Evolutionary conservation across 768 basidiomycete species (phyloP), one percentile per base, ranked within the genome.

Genomic region (Podaxis sp.): DNA sequence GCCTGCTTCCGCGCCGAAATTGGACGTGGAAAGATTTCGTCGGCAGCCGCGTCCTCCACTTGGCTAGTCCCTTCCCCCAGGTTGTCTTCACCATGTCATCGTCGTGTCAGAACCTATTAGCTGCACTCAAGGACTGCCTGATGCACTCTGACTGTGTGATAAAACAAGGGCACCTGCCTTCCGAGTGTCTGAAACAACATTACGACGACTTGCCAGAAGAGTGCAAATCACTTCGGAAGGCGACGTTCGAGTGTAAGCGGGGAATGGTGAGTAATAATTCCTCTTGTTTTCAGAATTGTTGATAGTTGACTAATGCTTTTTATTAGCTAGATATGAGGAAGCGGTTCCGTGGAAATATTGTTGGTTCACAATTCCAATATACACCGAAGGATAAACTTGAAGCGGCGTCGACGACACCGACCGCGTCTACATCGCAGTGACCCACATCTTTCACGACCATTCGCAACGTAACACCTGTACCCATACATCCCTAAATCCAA

Each of bases 221-320:
- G 68, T 96, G 95, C 72, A 85, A 86, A 71, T 82, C 86, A 28
- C 76, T 96, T 59, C 82, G 95, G 57, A 87, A 86, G 73, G 92
- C 92, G 11, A 87, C 90, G 0, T 95, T 91, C 68, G 92, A 96
- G 67, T 96, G 95, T 77, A 96, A 96, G 74, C 82, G 93, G 63
- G 92, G 89, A 48, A 90, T 93, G 91, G 93, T 93, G 63, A 63
- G 86, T 79, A 24, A 17, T 26, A 56, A 38, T 0, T 30, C n/a
- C 38, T 46, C 44, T 63, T 30, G 46, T 36, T 15, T 12, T 46
- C 52, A 8, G 1, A 19, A 54, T 24, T 15, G 2, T 33, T 7
- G 1, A 33, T 33, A 33, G 30, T 33, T 57, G 36, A 55, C 28
- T 39, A 52, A 44, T 49, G 54, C 53, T 58, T 26, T 53, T 22